Base-by-base conservation (phyloP, 2,329 filamentous ascomycete genomes). In the Alternaria dauci region DNA sequence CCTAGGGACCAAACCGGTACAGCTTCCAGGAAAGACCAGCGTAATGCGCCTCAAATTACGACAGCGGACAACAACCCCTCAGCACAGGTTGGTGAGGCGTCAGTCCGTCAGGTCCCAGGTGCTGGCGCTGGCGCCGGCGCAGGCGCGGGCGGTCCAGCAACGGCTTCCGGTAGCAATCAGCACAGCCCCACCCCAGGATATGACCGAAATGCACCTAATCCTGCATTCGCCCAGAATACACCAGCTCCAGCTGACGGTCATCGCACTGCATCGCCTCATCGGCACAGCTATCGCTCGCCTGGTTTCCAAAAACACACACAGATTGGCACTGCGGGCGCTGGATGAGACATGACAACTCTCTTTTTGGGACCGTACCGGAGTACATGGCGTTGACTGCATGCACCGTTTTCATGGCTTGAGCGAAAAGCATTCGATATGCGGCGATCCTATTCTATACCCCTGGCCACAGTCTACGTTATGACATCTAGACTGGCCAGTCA, bases 1-100 rank as follows among this genome's bases (percentile, higher is more conserved):
- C 77, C 67, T 78, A 76, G 81, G 26, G 70, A 72, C 43, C 72
- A 67, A 41, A 64, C 69, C 6, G 70, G 69, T 84, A 78, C 82
- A 85, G 78, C 83, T 83, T 76, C 86, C 87, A 78, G 83, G 81
- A 76, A 76, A 55, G 77, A 82, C 62, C 75, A 82, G 62, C 77
- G 81, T 43, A 78, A 83, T 53, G 81, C 84, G 55, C 81, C 84
- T 38, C 82, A 88, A 42, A 86, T 88, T 36, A 90, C 88, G 81
- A 73, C 91, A 58, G 92, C 97, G 53, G 94, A 97, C 75, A 92
- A 91, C n/a, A 94, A 98, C 74, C 92, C 91, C 5, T 87, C 91
- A 23, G 86, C 91, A 5, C 93, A 90, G 89, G 90, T 93, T 71
- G 91, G 92, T 74, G 93, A 96, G 78, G 90, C 88, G 66, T 93